phyloP scores from a whole-genome alignment of 805 yeast species.

The Torulaspora franciscae region DNA sequence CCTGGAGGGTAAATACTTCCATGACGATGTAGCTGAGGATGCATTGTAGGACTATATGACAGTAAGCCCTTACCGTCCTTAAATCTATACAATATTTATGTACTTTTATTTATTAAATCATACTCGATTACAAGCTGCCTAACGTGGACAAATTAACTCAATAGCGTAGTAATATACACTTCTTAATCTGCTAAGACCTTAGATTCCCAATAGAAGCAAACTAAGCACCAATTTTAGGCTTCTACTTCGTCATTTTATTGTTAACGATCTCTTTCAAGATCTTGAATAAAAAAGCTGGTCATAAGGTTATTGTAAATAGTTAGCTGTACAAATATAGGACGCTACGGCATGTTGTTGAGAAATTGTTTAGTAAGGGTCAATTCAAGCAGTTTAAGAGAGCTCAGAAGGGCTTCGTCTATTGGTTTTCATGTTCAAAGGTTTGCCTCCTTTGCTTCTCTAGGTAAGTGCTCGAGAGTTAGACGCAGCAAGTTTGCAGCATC shows the following conservation, averaged over 20 bases:
- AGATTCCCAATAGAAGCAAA: too few species aligned
- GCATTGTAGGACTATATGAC: conserved; percentile 36
- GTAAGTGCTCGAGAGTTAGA: neutral
- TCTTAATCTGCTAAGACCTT: too few species aligned
- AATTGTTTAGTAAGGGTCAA: neutral
- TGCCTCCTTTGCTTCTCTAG: neutral
- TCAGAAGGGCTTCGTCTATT: neutral
- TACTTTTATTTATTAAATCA: conserved; percentile 6
- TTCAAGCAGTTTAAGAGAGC: neutral
- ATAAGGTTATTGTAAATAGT: too few species aligned
- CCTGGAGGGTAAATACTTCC: conserved; percentile 86
- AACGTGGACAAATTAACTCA: too few species aligned
- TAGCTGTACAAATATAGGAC: neutral
- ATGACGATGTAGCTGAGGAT: conserved; percentile 85
- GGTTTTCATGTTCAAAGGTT: neutral
- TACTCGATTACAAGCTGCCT: too few species aligned
- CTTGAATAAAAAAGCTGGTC: neutral
- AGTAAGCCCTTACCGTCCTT: neutral
- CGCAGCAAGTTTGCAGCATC: neutral
- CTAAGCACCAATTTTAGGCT: too few species aligned
- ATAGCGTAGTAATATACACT: too few species aligned
- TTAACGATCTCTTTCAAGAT: neutral
- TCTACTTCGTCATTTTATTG: too few species aligned
- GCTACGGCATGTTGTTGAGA: neutral
- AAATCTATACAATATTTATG: neutral